Evolutionary conservation across 2,329 filamentous ascomycete species (phyloP).

Genomic region (Capronia coronata): DNA sequence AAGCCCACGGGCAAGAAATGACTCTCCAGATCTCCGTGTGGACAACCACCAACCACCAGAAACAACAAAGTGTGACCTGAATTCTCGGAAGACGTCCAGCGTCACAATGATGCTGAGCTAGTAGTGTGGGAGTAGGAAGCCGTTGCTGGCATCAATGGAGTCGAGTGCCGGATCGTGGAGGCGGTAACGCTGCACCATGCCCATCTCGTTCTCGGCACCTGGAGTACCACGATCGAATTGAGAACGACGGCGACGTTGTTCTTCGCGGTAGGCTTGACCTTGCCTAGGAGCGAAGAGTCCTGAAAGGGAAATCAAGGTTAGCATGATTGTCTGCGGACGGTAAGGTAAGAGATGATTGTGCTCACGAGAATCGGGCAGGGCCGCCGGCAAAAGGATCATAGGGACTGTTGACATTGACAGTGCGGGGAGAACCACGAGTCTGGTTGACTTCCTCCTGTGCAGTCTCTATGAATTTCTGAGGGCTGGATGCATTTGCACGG

Average conservation of each 20-base stretch:
- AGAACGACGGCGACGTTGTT: slow-evolving; percentile 68
- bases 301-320: slow-evolving; percentile 32
- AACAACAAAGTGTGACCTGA: slow-evolving; percentile 21
- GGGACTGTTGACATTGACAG: slow-evolving; percentile 17
- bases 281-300: slow-evolving; percentile 75
- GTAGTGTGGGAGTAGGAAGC: slow-evolving; percentile 17
- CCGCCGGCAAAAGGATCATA: slow-evolving; percentile 20
- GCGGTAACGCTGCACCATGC: slow-evolving; percentile 26
- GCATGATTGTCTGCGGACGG: not conserved
- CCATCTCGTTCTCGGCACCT: slow-evolving; percentile 60
- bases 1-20: slow-evolving; percentile 17
- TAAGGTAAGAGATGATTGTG: slow-evolving; percentile 11
- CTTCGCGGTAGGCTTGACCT: slow-evolving; percentile 64
- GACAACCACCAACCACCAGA: slow-evolving; percentile 15
- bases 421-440: not conserved
- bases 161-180: slow-evolving; percentile 18
- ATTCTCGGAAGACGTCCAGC: slow-evolving; percentile 21
- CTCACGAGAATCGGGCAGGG: slow-evolving; percentile 20
- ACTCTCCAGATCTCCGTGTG: slow-evolving; percentile 14
- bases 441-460: not conserved
- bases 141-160: slow-evolving; percentile 4
- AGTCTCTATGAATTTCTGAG: not conserved
- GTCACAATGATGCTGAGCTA: slow-evolving; percentile 22
- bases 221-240: slow-evolving; percentile 77
- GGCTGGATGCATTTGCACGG: slow-evolving; percentile 6